phyloP scores from a whole-genome alignment of 345 rosid genomes.

The Lumnitzera racemosa region DNA sequence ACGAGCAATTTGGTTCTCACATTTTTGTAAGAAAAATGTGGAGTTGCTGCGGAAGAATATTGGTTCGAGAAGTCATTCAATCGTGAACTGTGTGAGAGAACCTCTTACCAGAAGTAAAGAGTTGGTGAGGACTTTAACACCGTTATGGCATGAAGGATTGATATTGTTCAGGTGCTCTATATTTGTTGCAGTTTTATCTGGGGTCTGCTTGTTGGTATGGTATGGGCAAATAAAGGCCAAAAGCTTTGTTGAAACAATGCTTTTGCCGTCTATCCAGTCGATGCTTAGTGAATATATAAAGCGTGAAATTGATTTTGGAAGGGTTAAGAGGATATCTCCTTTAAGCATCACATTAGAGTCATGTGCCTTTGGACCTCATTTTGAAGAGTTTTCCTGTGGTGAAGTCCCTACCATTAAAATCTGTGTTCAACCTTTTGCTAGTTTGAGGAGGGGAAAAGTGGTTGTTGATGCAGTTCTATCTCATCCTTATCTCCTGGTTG shows the following conservation, averaged over 20 bases:
- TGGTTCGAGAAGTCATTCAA: slow-evolving; percentile 46
- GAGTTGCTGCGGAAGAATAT: slow-evolving; percentile 53
- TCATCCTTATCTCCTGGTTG: slow-evolving; percentile 60
- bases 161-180: slow-evolving; percentile 75
- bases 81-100: slow-evolving; percentile 50
- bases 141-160: slow-evolving; percentile 71
- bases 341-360: slow-evolving; percentile 77
- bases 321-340: slow-evolving; percentile 80
- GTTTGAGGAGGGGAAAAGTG: slow-evolving; percentile 81
- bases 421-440: slow-evolving; percentile 70
- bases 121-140: slow-evolving; percentile 52
- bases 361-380: slow-evolving; percentile 67
- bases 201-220: slow-evolving; percentile 82
- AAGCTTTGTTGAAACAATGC: slow-evolving; percentile 61
- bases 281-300: slow-evolving; percentile 63
- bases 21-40: slow-evolving; percentile 60
- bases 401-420: slow-evolving; percentile 82
- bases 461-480: slow-evolving; percentile 83
- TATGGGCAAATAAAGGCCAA: slow-evolving; percentile 76
- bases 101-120: slow-evolving; percentile 53
- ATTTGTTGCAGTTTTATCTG: slow-evolving; percentile 62
- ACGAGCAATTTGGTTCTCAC: slow-evolving; percentile 50
- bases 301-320: slow-evolving; percentile 79
- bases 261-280: slow-evolving; percentile 83
- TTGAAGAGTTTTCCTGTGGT: slow-evolving; percentile 82